Base-by-base conservation (phyloP, 345 rosid genomes). In the Syzygium jambos region DNA sequence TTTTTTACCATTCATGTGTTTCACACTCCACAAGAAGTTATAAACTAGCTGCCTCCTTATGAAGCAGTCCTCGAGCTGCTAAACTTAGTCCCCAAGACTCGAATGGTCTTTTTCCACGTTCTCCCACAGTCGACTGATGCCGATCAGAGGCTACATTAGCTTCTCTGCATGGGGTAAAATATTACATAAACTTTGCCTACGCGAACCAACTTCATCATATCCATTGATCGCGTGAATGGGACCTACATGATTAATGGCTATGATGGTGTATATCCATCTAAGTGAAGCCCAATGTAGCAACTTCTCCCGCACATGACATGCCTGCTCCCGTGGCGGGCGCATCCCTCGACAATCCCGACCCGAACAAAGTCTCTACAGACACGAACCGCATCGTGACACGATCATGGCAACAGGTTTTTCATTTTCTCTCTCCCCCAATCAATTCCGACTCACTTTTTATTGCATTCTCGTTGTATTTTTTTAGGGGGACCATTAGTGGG, bases 121-220 rank as follows among this genome's bases (percentile, higher is more conserved):
- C 14, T 29, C 13, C n/a, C 68, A 59, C 68, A 2, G 68, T 11
- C 30, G 1, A 12, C 68, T 30, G 4, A 5, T 27, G 2, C 16
- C 30, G 6, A 43, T 43, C 46, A 43, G 46, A 43, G 46, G 46
- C 46, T 43, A 43, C 46, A 43, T 43, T 43, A 43, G 46, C 46
- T 43, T 43, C 46, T 43, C 46, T 43, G 46, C 46, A 43, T 43
- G 46, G 46, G 46, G 7, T 6, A 5, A 43, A 43, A 43, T 43
- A 43, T 43, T 43, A 12, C 16, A 27, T 59, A 59, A 59, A 59
- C 11, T 12, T 52, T 11, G 12, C 3, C n/a, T 23, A 10, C 5
- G 63, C 3, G 4, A 23, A 56, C 13, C 21, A 4, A 15, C 3
- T 65, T 2, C 78, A 30, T 16, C 9, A n/a, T 0, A 2, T 1